phyloP scores from a whole-genome alignment of 208 protist genomes.

The Acanthamoeba royreba region DNA sequence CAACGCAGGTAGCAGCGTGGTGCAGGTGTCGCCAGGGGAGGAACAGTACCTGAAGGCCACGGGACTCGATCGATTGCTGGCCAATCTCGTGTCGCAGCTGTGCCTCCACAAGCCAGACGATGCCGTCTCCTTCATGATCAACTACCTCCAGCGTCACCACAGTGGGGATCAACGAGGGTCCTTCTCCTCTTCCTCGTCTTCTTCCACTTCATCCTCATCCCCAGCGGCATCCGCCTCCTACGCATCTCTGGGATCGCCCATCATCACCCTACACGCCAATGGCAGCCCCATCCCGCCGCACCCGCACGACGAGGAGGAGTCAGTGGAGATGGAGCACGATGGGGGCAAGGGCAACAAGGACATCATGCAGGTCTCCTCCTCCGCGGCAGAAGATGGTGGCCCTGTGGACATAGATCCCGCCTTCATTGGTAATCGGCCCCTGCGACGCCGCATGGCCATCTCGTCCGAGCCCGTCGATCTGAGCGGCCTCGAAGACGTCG shows the following conservation, averaged over 20 bases:
- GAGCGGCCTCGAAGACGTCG: neutral
- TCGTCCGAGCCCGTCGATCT: conserved; percentile 35
- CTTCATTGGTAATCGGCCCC: neutral
- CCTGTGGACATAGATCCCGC: neutral
- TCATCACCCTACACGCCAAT: neutral
- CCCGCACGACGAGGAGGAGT: neutral
- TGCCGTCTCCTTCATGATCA: conserved; percentile 24
- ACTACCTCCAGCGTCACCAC: conserved; percentile 25
- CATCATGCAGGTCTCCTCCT: neutral
- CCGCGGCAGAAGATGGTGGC: neutral
- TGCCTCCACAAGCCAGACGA: conserved; percentile 21
- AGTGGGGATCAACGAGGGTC: neutral
- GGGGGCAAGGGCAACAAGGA: neutral
- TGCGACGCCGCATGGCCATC: conserved; percentile 41
- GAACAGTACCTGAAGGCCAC: conserved; percentile 45
- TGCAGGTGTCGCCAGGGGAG: neutral
- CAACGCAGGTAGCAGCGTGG: no score
- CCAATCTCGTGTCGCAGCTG: conserved; percentile 36
- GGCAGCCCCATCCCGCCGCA: neutral
- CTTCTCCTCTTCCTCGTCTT: neutral
- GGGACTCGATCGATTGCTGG: neutral
- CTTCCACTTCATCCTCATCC: neutral
- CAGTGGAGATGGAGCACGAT: conserved; percentile 33
- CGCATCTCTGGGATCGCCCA: no score
- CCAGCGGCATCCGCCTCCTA: neutral